Conservation (phyloP, 2,329 filamentous ascomycete genomes). For the Setomelanomma holmii region DNA sequence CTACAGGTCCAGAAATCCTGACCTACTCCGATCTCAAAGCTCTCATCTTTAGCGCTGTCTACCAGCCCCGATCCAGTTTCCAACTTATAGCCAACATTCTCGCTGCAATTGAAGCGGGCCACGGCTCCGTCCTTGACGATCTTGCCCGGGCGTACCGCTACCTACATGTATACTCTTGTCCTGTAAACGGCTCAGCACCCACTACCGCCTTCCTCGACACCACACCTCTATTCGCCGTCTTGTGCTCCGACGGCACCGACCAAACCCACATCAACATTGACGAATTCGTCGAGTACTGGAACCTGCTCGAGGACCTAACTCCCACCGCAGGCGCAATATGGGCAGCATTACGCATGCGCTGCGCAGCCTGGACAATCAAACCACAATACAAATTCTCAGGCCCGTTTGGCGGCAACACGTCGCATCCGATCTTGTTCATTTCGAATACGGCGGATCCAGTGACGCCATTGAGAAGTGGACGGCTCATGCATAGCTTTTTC, state of each 20-base stretch:
- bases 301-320: constrained; percentile 41
- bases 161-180: constrained; percentile 37
- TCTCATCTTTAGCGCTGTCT: constrained; percentile 47
- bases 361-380: constrained; percentile 48
- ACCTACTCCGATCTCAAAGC: constrained; percentile 51
- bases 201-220: constrained; percentile 6
- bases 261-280: constrained; percentile 30
- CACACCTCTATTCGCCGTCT: constrained; percentile 38
- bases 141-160: constrained; percentile 24
- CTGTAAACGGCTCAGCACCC: constrained; percentile 25
- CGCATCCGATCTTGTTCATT: constrained; percentile 64
- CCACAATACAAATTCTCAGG: constrained; percentile 43
- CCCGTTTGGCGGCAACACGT: constrained; percentile 49
- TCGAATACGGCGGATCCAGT: constrained; percentile 67
- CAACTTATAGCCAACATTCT: constrained; percentile 45
- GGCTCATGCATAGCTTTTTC: constrained; percentile 50
- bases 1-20: constrained; percentile 41
- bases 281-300: constrained; percentile 45
- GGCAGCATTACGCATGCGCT: constrained; percentile 47
- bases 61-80: constrained; percentile 45
- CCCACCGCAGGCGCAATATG: constrained; percentile 49
- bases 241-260: constrained; percentile 52
- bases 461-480: constrained; percentile 60
- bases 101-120: constrained; percentile 39
- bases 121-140: constrained; percentile 28